phyloP scores from a whole-genome alignment of 495 filamentous ascomycete genomes.

The Trichoderma gamsii region DNA sequence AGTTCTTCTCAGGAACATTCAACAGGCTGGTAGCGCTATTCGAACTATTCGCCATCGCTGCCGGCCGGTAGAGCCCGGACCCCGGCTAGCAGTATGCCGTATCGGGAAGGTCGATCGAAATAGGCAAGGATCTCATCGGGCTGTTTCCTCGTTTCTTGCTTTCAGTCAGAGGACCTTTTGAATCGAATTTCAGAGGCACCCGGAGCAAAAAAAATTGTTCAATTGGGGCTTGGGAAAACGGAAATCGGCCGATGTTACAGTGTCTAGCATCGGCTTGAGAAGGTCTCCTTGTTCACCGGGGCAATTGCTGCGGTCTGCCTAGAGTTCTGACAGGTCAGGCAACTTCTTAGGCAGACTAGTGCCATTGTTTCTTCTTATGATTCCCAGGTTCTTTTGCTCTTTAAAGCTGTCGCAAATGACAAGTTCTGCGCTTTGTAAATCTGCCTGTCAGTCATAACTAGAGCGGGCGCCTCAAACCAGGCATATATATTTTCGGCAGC shows the following conservation, averaged over 20 bases:
- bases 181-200: neutral
- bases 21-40: neutral
- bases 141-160: neutral
- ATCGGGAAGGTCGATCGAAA: constrained; percentile 9
- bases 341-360: neutral
- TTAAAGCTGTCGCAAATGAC: neutral
- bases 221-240: neutral
- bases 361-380: neutral
- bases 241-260: neutral
- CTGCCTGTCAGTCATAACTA: neutral
- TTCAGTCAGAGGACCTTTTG: neutral
- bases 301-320: neutral
- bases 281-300: neutral
- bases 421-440: neutral
- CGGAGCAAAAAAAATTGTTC: neutral
- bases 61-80: neutral
- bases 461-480: neutral
- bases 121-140: neutral
- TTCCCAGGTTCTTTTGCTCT: neutral
- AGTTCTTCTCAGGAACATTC: too few species aligned
- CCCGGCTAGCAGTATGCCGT: neutral
- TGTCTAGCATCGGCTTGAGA: neutral
- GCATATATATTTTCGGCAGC: neutral
- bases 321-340: neutral
- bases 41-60: neutral